These are phyloP conservation scores for Ceratobasidium sp. DNA, from an alignment of 1,284 basidiomycete genomes.

Conservation along the genomic window DNA sequence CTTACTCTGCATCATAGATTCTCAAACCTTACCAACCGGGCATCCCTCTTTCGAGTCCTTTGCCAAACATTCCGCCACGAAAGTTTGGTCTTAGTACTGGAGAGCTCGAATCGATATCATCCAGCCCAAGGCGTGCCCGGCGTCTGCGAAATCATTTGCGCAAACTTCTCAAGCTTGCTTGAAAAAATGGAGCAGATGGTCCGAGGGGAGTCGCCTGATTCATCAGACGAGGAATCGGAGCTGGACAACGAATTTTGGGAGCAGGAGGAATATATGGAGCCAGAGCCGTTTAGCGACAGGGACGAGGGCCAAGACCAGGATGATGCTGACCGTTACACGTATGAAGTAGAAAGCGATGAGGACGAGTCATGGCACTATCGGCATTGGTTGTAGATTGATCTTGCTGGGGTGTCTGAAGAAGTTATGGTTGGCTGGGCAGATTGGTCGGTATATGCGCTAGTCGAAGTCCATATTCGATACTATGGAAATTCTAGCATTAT, in stretches of 20 bases:
- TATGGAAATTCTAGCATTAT: too few species aligned
- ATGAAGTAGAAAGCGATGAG: not conserved
- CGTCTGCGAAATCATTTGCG: not conserved
- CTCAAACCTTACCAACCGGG: not conserved
- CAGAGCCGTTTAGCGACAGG: not conserved
- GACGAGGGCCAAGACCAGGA: constrained; percentile 10
- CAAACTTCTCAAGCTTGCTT: not conserved
- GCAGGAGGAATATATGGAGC: not conserved
- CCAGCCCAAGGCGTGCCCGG: not conserved
- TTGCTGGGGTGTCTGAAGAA: too few species aligned
- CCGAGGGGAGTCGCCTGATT: not conserved
- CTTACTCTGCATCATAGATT: not conserved
- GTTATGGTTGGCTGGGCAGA: too few species aligned
- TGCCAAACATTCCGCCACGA: constrained; percentile 12
- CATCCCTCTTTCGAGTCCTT: not conserved
- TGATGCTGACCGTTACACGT: not conserved
- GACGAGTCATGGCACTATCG: not conserved
- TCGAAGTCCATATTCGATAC: too few species aligned
- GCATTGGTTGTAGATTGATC: too few species aligned
- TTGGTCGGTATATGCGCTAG: too few species aligned
- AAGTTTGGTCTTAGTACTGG: not conserved
- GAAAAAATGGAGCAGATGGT: not conserved
- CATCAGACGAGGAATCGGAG: constrained; percentile 14
- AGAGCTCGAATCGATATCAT: not conserved
- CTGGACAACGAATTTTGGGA: not conserved